phyloP scores from a whole-genome alignment of 2,329 filamentous ascomycete genomes.

The Aspergillus flavus region DNA sequence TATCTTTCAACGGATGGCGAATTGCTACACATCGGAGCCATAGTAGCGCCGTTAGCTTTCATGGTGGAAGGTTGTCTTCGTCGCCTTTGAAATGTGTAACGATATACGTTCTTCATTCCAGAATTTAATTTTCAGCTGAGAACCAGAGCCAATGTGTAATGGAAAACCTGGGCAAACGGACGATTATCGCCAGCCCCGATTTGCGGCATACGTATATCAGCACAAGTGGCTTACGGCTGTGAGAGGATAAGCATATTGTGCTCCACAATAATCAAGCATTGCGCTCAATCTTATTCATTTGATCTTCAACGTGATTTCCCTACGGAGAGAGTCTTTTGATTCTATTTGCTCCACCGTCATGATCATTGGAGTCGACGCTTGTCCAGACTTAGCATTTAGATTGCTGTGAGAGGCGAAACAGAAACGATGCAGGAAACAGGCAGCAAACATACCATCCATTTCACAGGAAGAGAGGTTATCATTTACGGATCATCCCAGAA shows the following conservation, averaged over 20 bases:
- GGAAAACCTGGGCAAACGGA: too few relatives aligned
- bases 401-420: background rate
- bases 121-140: background rate
- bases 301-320: background rate
- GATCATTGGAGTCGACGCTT: background rate
- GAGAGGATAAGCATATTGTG: background rate
- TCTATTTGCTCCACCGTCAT: background rate
- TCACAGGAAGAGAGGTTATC: background rate
- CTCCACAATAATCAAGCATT: background rate
- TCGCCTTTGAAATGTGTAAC: background rate
- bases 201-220: background rate
- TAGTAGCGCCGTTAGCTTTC: background rate
- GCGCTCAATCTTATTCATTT: background rate
- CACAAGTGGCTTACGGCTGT: background rate
- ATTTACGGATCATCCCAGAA: background rate
- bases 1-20: background rate
- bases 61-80: background rate
- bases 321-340: background rate
- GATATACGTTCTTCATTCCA: background rate
- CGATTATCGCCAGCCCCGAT: too few relatives aligned
- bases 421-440: background rate
- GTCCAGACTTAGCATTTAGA: background rate
- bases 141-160: background rate
- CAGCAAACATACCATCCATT: background rate
- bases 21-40: background rate